Evolutionary conservation across 2,329 filamentous ascomycete species (phyloP), one percentile per base, ranked within the genome.

Genomic region (Aspergillus puulaauensis): DNA sequence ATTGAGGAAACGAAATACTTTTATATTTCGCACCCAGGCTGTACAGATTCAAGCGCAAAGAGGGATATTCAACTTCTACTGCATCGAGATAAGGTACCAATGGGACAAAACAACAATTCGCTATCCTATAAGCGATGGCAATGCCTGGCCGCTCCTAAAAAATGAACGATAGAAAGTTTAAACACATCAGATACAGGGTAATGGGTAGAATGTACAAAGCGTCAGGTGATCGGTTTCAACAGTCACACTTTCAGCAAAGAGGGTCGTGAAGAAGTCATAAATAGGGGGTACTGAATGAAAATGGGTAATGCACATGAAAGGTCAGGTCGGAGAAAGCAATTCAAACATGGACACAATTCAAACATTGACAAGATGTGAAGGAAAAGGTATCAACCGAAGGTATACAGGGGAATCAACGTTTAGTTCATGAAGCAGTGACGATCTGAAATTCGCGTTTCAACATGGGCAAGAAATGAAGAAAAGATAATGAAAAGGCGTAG

Each of bases 401-500:
- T 54, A 58, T 58, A 58, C 51, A 51, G 55, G 50, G 59, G 60
- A 66, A 65, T 67, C 64, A 60, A 65, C 64, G 61, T 67, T 51
- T 58, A 66, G 60, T 56, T 68, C 66, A 67, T 68, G 61, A 67
- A 64, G 66, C 62, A 66, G 56, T 55, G 56, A 43, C 54, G 58
- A 54, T 54, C 58, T 62, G 54, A 60, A 64, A 58, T 61, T 65
- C 59, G 56, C 59, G 50, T 59, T 56, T 54, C 50, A 54, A 58
- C 37, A 58, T 45, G 51, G 56, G 40, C 51, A 52, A 43, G 40
- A 59, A 54, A 37, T 47, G 52, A 61, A 54, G 54, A 58, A 59
- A 47, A 11, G 46, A 24, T 27, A 44, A 24, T 23, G 43, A 43
- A 47, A 52, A 37, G 27, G 19, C 27, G 27, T 31, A 31, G 27